Evolutionary conservation across 192 early-diverging fungal species (phyloP), one percentile per base, ranked within the genome.

Genomic region (Rhizophagus prolifer): DNA sequence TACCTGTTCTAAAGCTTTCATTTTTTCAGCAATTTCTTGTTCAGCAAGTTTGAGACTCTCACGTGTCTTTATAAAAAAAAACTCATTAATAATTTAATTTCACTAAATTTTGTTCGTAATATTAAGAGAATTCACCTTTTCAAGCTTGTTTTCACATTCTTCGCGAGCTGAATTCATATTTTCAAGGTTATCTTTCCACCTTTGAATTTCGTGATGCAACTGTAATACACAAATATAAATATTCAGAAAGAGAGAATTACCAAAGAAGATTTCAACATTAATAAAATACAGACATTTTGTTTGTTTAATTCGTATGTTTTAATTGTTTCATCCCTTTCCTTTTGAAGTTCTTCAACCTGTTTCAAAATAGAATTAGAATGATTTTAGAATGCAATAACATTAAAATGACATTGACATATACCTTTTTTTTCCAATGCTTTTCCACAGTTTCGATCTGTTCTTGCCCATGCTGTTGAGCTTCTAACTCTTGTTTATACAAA

Each of bases 311-410:
- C 76, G 23, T 76, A 78, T 68, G 75, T 72, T 26, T 66, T 38
- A 74, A 75, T 79, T 31, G 79, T 34, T 14, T 82, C 78, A 50
- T 72, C 68, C 8, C 77, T 73, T 47, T 82, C 78, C 19, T 79
- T 76, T 44, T 68, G 78, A 65, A 80, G 79, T 21, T 50, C 34
- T 26, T 66, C 71, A 54, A 54, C 6, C 50, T 54, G 19, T 21
- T 19, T 19, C 6, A 14, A 54, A 54, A 54, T 5, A 21, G 50
- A 6, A 21, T 54, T 54, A 21, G 16, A 19, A 54, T 21, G 6
- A 21, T 54, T 54, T 54, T 16, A n/a, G 16, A 54, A 21, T 1
- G 12, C 7, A 54, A 54, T 21, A 21, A 54, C 3, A 6, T 6
- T 54, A 54, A 54, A 54, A 6, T 44, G 41, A 44, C 10, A 6